Evolutionary conservation across 1,284 basidiomycete genomes (phyloP).

Genomic region (Xerocomus minutiporus): DNA sequence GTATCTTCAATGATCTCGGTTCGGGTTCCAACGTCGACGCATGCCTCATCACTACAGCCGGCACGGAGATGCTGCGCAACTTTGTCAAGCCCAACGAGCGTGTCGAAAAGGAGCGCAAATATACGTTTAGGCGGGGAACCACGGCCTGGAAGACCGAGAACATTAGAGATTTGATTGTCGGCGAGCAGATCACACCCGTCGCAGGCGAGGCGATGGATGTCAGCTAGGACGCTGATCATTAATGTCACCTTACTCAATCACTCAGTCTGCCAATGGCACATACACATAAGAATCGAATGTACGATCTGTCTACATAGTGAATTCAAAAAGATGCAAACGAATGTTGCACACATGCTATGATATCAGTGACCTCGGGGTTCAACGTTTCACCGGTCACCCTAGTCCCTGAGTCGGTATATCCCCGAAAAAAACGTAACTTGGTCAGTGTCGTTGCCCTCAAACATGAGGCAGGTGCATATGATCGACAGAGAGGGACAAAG

Average conservation of each 20-base stretch:
- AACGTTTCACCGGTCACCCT: no score
- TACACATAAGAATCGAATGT: no score
- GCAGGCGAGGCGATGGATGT: constrained; percentile 73
- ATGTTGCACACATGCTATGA: constrained; percentile 22
- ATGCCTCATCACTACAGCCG: constrained; percentile 82
- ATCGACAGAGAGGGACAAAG: no score
- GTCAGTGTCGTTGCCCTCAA: no score
- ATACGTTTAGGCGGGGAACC: constrained; percentile 78
- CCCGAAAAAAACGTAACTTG: no score
- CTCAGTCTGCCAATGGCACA: no score
- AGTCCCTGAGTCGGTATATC: no score
- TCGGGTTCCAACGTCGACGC: constrained; percentile 98
- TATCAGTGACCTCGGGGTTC: background rate
- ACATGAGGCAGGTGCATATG: no score
- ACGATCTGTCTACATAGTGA: background rate
- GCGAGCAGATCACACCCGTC: constrained; percentile 59
- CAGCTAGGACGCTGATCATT: constrained; percentile 37
- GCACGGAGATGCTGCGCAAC: constrained; percentile 88
- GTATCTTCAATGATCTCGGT: constrained; percentile 99
- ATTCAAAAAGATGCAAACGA: constrained; percentile 16
- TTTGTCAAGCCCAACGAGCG: constrained; percentile 90
- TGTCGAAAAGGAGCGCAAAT: constrained; percentile 72
- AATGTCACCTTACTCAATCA: background rate
- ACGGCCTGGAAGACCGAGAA: constrained; percentile 84
- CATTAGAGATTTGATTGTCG: constrained; percentile 67